Evolutionary conservation across 345 rosid genomes (phyloP).

Genomic region (Populus alba): DNA sequence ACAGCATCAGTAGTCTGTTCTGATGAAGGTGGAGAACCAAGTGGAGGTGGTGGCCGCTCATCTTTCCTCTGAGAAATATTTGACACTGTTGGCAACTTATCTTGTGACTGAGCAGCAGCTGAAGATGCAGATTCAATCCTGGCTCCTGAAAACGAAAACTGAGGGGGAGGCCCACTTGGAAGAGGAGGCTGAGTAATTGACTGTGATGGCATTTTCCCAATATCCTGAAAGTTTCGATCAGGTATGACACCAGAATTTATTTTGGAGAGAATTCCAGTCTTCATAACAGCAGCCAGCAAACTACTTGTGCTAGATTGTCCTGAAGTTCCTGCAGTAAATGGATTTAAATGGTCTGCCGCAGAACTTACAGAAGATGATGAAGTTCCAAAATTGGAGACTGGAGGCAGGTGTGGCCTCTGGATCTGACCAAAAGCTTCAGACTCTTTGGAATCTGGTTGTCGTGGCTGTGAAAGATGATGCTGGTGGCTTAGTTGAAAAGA

Average conservation of each 20-base stretch:
- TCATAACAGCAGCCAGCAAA: conserved; percentile 70
- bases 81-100: conserved; percentile 20
- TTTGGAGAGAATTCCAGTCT: conserved; percentile 64
- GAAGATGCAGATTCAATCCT: conserved; percentile 32
- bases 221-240: conserved; percentile 29
- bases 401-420: conserved; percentile 32
- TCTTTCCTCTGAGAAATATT: conserved; percentile 36
- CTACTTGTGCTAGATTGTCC: conserved; percentile 55
- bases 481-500: conserved; percentile 30
- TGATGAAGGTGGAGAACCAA: conserved; percentile 40
- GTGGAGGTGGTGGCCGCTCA: conserved; percentile 42
- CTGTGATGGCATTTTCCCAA: conserved; percentile 31
- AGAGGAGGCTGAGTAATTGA: conserved; percentile 33
- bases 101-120: conserved; percentile 31
- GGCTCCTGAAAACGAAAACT: conserved; percentile 33
- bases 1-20: conserved; percentile 39
- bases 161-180: conserved; percentile 33
- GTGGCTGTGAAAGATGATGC: conserved; percentile 25
- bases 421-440: conserved; percentile 42
- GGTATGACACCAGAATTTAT: conserved; percentile 33
- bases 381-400: conserved; percentile 37
- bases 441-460: conserved; percentile 22
- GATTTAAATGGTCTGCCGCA: conserved; percentile 34
- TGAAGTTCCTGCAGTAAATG: conserved; percentile 37
- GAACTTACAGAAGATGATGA: conserved; percentile 29